Evolutionary conservation across 2,329 filamentous ascomycete genomes (phyloP), one percentile per base, ranked within the genome.

Genomic region (Mariannaea sp.): DNA sequence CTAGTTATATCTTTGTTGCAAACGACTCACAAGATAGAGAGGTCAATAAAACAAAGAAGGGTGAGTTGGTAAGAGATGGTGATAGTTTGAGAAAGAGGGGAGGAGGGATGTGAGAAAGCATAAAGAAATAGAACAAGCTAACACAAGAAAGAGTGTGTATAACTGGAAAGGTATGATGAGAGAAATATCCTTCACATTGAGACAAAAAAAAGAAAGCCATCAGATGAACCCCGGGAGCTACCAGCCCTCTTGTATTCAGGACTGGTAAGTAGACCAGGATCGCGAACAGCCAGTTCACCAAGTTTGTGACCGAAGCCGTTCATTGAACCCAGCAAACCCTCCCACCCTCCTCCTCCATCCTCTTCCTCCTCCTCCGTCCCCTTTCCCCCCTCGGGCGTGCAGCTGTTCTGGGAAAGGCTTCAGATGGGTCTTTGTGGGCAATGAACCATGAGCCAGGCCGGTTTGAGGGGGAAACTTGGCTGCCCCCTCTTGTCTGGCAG

Each of bases 281-380:
- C 60, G 59, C 51, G 57, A 65, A 57, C 59, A 60, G 59, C 62
- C 53, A 61, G 54, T 54, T 20, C 48, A 54, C 44, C 39, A 52
- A 56, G 59, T 63, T 59, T 61, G 61, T 58, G 53, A 42, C 63
- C 43, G 58, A 65, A 66, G 45, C 57, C 61, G 61, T 63, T 64
- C 61, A 57, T 61, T 59, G 55, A 53, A 49, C 49, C 45, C 33
- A 55, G 49, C 54, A 44, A 40, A 39, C 14, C 22, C 52, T 49
- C 32, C n/a, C n/a, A n/a, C n/a, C n/a, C n/a, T n/a, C n/a, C n/a
- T n/a, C n/a, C n/a, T n/a, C n/a, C n/a, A n/a, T n/a, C n/a, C n/a
- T n/a, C n/a, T n/a, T n/a, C n/a, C n/a, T n/a, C n/a, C n/a, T n/a
- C n/a, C n/a, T n/a, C n/a, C n/a, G n/a, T n/a, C n/a, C n/a, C n/a